Evolutionary conservation across 1,139 yeast genomes (phyloP).

Genomic region (Kodamaea anthophila): DNA sequence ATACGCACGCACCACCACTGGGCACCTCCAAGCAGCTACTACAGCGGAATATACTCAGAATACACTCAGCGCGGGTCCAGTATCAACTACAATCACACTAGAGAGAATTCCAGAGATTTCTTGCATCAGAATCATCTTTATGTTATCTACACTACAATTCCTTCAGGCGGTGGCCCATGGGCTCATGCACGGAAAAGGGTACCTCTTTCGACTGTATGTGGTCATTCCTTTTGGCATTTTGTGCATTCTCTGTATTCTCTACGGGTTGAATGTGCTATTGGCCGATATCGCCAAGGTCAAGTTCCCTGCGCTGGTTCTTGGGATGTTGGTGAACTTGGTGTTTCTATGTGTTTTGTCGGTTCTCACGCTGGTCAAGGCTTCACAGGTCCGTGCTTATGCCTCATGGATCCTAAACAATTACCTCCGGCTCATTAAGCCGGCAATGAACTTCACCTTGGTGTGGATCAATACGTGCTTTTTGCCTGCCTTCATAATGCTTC

Average conservation of each 20-base stretch:
- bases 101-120: too few species aligned
- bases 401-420: slow-evolving; percentile 34
- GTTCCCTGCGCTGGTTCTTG: slow-evolving; percentile 72
- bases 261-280: slow-evolving; percentile 56
- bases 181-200: slow-evolving; percentile 24
- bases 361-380: slow-evolving; percentile 6
- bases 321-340: slow-evolving; percentile 60
- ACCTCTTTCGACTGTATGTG: slow-evolving; percentile 28
- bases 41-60: too few species aligned
- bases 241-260: slow-evolving; percentile 38
- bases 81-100: too few species aligned
- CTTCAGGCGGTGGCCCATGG: slow-evolving; percentile 19
- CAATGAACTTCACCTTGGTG: slow-evolving; percentile 61
- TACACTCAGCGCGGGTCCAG: too few species aligned
- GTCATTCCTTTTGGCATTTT: slow-evolving; percentile 34
- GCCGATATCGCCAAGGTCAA: slow-evolving; percentile 42
- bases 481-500: slow-evolving; percentile 69
- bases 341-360: slow-evolving; percentile 31
- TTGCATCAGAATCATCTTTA: too few species aligned
- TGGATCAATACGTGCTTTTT: slow-evolving; percentile 80
- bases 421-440: slow-evolving; percentile 49
- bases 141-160: too few species aligned
- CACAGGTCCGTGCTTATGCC: slow-evolving; percentile 4
- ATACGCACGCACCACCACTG: too few species aligned
- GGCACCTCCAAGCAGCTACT: too few species aligned